Evolutionary conservation across 352 stramenopile species (phyloP).

Genomic region (Pythium grandisporangium): DNA sequence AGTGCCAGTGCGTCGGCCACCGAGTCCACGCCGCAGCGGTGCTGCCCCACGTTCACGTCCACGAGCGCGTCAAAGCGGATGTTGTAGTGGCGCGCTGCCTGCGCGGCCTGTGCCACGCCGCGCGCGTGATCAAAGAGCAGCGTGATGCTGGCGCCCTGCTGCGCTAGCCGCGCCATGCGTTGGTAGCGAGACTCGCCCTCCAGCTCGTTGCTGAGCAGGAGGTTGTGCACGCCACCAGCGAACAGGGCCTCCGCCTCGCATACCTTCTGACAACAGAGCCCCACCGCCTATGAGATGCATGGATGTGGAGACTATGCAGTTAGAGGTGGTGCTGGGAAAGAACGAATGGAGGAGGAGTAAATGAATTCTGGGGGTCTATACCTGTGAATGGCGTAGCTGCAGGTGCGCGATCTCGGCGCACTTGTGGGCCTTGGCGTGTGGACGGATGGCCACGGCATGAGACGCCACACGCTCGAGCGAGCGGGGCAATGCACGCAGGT

Average conservation of each 20-base stretch:
- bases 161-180: slow-evolving; percentile 33
- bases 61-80: slow-evolving; percentile 47
- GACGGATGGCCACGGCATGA: slow-evolving; percentile 37
- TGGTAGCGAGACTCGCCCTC: slow-evolving; percentile 27
- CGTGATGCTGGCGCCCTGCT: slow-evolving; percentile 30
- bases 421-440: slow-evolving; percentile 74
- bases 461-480: slow-evolving; percentile 16
- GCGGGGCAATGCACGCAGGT: slow-evolving; percentile 26
- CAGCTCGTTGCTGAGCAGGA: slow-evolving; percentile 70
- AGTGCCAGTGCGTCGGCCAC: slow-evolving; percentile 31
- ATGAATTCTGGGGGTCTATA: slow-evolving; percentile 1
- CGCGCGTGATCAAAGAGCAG: slow-evolving; percentile 50
- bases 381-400: slow-evolving; percentile 33
- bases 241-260: slow-evolving; percentile 69
- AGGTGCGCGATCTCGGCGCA: slow-evolving; percentile 31
- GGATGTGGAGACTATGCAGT: too few species aligned
- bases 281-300: slow-evolving; percentile 15
- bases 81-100: slow-evolving; percentile 10
- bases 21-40: slow-evolving; percentile 59
- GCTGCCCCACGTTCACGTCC: slow-evolving; percentile 68
- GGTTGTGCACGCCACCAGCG: slow-evolving; percentile 30
- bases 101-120: slow-evolving; percentile 26
- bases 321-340: too few species aligned
- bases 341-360: too few species aligned
- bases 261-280: slow-evolving; percentile 66